These are phyloP conservation scores for Melanomma pulvis-pyrius DNA, from an alignment of 495 filamentous ascomycete genomes.

Conservation along the genomic window DNA sequence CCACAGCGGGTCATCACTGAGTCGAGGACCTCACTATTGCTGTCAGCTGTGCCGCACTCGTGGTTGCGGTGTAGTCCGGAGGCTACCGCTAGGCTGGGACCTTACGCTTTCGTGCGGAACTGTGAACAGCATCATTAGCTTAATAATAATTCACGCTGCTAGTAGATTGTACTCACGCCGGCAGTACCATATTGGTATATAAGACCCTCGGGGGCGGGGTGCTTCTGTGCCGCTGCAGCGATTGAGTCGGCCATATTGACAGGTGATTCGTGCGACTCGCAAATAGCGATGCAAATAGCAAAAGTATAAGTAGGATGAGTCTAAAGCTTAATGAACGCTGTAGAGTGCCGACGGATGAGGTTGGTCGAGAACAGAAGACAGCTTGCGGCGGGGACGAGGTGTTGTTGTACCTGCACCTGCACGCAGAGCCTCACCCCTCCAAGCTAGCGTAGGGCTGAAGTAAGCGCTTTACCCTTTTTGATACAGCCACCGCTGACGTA, in stretches of 20 bases:
- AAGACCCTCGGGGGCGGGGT: conserved; percentile 69
- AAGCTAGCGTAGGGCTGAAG: conserved; percentile 17
- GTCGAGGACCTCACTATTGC: conserved; percentile 64
- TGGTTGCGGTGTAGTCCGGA: neutral
- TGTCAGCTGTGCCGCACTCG: conserved; percentile 19
- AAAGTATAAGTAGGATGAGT: neutral
- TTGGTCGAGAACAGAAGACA: neutral
- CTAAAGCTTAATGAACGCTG: neutral
- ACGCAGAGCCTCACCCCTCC: conserved; percentile 32
- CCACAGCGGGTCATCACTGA: conserved; percentile 90
- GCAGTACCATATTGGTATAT: conserved; percentile 94
- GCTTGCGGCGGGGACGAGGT: neutral
- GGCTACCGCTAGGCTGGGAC: conserved; percentile 39
- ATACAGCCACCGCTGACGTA: conserved; percentile 18
- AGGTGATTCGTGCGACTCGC: neutral
- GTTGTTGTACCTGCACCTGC: conserved; percentile 14
- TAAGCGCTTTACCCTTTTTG: conserved; percentile 22
- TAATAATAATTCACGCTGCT: conserved; percentile 3
- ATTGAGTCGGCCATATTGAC: conserved; percentile 31
- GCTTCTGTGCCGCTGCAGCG: conserved; percentile 61
- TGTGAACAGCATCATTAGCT: conserved; percentile 45
- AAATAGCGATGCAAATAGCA: neutral
- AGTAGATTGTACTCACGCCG: conserved; percentile 62
- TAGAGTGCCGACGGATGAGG: neutral
- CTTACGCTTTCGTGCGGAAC: conserved; percentile 80